Evolutionary conservation across 2,329 filamentous ascomycete genomes (phyloP), one percentile per base, ranked within the genome.

Genomic region (Fusarium nurragi): DNA sequence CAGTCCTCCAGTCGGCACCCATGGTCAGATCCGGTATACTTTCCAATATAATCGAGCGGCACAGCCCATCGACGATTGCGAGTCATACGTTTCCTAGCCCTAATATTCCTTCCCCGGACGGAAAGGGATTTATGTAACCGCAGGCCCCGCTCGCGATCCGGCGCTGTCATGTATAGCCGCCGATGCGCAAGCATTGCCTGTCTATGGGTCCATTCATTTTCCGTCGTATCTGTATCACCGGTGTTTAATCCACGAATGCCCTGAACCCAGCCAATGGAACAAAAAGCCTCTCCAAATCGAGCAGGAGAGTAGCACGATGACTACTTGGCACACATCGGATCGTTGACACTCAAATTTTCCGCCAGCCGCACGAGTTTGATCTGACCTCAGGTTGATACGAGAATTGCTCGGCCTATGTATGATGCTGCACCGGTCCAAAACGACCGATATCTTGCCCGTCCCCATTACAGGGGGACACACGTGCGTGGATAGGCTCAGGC

Each of bases 31-130:
- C 26, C 36, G 56, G 56, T 48, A 49, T 25, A 30, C 16, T 57
- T 34, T 38, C 40, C 40, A 34, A 66, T 43, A 41, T 47, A 45
- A 37, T 59, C 30, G 45, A 43, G 48, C 45, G 49, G 47, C 50
- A 52, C 63, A 52, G 43, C 44, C 54, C n/a, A 64, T 55, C 54
- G 51, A 67, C 46, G 55, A 55, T 18, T 63, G 56, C 46, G 23
- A 40, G 68, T 71, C 69, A 71, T 71, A 71, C 68, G 59, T 66
- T 71, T 67, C 58, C 19, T 39, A 36, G n/a, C 43, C 30, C 37
- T 40, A 28, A n/a, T 40, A 45, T 36, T 58, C 40, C 54, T 67
- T 67, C 53, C 56, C 60, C 37, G 54, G 56, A 34, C 36, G 39
- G 48, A 54, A 36, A 40, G 28, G 54, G 48, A 46, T 47, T 40